Conservation (phyloP, 345 rosid genomes). For the Luvunga scandens region DNA sequence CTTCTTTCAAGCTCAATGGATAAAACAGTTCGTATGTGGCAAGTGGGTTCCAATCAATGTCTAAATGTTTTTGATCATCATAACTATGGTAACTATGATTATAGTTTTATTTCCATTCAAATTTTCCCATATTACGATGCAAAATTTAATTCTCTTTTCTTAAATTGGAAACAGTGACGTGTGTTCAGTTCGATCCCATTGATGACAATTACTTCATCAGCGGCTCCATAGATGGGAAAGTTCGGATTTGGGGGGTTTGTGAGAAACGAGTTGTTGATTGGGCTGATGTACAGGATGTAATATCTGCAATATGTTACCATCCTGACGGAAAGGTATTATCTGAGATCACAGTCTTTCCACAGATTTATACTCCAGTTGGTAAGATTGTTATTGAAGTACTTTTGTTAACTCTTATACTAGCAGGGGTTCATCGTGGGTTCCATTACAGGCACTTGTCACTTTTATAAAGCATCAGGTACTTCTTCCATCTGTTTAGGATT, state of each 20-base stretch:
- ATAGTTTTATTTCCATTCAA: background rate
- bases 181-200: slow-evolving; percentile 76
- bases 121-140: background rate
- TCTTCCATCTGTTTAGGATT: background rate
- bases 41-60: slow-evolving; percentile 48
- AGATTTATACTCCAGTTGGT: background rate
- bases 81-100: slow-evolving; percentile 53
- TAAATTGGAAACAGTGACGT: slow-evolving; percentile 64
- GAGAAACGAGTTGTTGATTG: slow-evolving; percentile 75
- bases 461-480: slow-evolving; percentile 59
- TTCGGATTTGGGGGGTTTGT: slow-evolving; percentile 77
- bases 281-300: slow-evolving; percentile 63
- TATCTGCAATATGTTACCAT: slow-evolving; percentile 73
- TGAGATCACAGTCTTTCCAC: background rate
- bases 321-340: slow-evolving; percentile 68
- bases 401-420: background rate
- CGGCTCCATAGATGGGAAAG: slow-evolving; percentile 94
- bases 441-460: slow-evolving; percentile 63
- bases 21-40: slow-evolving; percentile 79
- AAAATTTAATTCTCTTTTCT: slow-evolving; percentile 10
- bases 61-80: slow-evolving; percentile 58
- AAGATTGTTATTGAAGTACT: background rate
- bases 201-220: slow-evolving; percentile 70
- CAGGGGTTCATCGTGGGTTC: slow-evolving; percentile 83
- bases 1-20: slow-evolving; percentile 82